Evolutionary conservation across 441 rosid genomes (phyloP), one percentile per base, ranked within the genome.

Genomic region (Sinapis alba): DNA sequence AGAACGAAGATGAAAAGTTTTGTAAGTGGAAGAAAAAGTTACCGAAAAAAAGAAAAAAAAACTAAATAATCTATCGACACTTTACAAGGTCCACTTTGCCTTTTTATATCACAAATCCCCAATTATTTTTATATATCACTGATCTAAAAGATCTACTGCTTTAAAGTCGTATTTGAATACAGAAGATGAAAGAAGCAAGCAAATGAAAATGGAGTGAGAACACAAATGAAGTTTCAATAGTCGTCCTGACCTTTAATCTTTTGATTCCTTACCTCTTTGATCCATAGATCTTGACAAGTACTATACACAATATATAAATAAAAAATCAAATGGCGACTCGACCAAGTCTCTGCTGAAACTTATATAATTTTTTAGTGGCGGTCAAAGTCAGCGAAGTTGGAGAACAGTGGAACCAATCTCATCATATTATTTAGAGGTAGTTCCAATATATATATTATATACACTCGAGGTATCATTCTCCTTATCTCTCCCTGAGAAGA

Each of bases 311-410:
- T 7, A 7, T 50, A 54, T 3, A 24, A 54, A 18, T 26, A 63
- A 12, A 24, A 38, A 26, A 26, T 19, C 7, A 27, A 18, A 58
- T 45, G 71, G 59, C 67, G 38, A 66, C 27, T 66, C 59, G 78
- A 74, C 72, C 1, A 74, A 59, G 72, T 67, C 71, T 16, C 50
- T 16, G 41, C 32, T 53, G 32, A 68, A 68, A 68, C 32, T 68
- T 45, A 4, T 7, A 64, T 69, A 36, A 8, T 57, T 32, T 32
- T 20, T 3, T 32, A 54, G 21, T 68, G 34, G 51, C 51, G 0
- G 78, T 74, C 78, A 74, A 74, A 65, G 59, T 53, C 59, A 53
- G 58, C 58, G 58, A 47, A 47, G 54, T 15, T 47, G 54, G 20
- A 16, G 1, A 47, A 47, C 54, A 15, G 56, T 50, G 12, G 56